Percentiles rank a stretch among this genome's conserved stretches.
phyloP scores from a whole-genome alignment of 352 stramenopile genomes.

The Globisporangium nodosum region DNA sequence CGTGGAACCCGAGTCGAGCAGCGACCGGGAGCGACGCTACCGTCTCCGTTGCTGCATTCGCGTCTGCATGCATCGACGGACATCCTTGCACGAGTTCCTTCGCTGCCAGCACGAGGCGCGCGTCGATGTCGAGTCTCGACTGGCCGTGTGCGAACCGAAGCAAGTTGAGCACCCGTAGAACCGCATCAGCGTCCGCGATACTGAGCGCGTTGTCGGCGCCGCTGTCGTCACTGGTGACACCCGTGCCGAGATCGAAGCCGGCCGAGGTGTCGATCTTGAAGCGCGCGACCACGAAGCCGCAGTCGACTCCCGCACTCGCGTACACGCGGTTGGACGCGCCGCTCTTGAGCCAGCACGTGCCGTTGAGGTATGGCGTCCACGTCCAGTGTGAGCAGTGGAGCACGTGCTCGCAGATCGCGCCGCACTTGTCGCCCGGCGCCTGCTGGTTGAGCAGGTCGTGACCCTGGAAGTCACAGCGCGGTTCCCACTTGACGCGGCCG shows the following conservation, averaged over 20 bases:
- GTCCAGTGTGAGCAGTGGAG: constrained; percentile 33
- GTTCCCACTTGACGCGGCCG: constrained; percentile 23
- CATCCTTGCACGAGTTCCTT: constrained; percentile 24
- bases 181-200: constrained; percentile 18
- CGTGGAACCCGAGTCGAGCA: constrained; percentile 7
- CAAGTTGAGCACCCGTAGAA: constrained; percentile 26
- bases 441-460: constrained; percentile 10
- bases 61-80: constrained; percentile 8
- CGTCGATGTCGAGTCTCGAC: constrained; percentile 22
- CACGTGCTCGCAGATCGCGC: constrained; percentile 21
- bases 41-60: neutral
- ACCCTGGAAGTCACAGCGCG: constrained; percentile 28
- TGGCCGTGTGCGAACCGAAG: constrained; percentile 18
- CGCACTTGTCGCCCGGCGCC: constrained; percentile 23
- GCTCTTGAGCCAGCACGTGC: constrained; percentile 30
- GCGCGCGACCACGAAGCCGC: constrained; percentile 7
- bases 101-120: constrained; percentile 24
- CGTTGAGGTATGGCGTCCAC: constrained; percentile 18
- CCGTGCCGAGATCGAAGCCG: constrained; percentile 9
- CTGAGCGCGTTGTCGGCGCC: constrained; percentile 7
- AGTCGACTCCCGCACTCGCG: constrained; percentile 3
- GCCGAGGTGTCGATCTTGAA: constrained; percentile 8
- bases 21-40: neutral
- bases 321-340: constrained; percentile 9
- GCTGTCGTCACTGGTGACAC: neutral